Conservation (phyloP, 768 basidiomycete species). For the Scleroderma bovista region DNA sequence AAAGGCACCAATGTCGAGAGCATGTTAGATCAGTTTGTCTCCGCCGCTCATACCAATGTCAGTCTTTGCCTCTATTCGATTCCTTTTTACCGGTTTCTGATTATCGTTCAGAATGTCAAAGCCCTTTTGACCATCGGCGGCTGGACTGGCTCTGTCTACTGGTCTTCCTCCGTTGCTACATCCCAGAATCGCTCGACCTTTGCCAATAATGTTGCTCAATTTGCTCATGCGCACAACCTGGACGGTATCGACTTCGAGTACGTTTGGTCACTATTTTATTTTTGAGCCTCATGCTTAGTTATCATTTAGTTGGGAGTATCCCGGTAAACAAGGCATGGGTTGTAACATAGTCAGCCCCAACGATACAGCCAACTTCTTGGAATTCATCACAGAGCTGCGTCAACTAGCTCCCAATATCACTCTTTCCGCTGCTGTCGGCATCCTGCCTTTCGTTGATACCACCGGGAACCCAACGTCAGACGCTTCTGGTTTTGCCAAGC, state of each 20-base stretch:
- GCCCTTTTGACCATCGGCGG: conserved; percentile 61
- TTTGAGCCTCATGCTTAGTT: neutral
- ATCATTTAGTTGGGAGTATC: conserved; percentile 76
- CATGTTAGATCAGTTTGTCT: conserved; percentile 15
- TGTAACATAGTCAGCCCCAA: conserved; percentile 59
- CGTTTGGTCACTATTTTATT: conserved; percentile 16
- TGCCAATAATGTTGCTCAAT: conserved; percentile 44
- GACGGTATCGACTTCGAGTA: conserved; percentile 68
- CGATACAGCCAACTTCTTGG: conserved; percentile 77
- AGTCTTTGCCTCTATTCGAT: neutral
- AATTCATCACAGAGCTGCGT: conserved; percentile 70
- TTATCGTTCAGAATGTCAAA: conserved; percentile 40
- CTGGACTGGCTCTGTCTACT: conserved; percentile 60
- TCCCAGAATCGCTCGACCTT: conserved; percentile 52
- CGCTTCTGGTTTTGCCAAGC: conserved; percentile 58
- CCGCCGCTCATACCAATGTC: conserved; percentile 23
- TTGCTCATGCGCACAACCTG: conserved; percentile 46
- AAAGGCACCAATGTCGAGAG: neutral
- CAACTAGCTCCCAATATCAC: conserved; percentile 49
- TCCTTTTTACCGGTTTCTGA: neutral
- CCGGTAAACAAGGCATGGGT: conserved; percentile 56
- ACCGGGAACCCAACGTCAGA: conserved; percentile 53
- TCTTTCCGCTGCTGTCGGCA: conserved; percentile 66
- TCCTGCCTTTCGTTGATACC: conserved; percentile 58
- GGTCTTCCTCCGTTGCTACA: conserved; percentile 53